Conservation (phyloP, 805 yeast genomes). For the Spathaspora arborariae region DNA sequence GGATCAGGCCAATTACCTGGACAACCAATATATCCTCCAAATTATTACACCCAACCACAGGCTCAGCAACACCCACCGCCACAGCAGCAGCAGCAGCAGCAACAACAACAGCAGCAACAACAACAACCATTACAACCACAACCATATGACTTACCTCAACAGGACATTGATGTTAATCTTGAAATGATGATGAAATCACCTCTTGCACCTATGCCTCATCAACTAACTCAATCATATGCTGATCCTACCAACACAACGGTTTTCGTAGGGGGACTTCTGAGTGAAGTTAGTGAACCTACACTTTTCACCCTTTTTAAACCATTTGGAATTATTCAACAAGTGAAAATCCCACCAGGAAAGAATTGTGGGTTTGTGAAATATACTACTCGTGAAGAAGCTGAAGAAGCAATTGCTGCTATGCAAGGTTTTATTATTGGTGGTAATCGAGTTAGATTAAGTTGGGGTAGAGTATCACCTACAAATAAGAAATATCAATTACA, state of each 20-base stretch:
- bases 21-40: neutral
- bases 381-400: slow-evolving; percentile 75
- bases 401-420: slow-evolving; percentile 79
- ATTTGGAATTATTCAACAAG: slow-evolving; percentile 66
- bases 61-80: too few relatives aligned
- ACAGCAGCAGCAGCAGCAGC: neutral
- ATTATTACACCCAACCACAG: slow-evolving; percentile 2
- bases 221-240: slow-evolving; percentile 25
- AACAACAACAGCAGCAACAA: neutral
- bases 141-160: neutral
- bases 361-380: slow-evolving; percentile 89
- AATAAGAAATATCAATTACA: slow-evolving; percentile 31
- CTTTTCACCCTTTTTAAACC: slow-evolving; percentile 62
- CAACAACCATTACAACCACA: neutral
- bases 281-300: slow-evolving; percentile 59
- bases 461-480: slow-evolving; percentile 58
- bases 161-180: neutral
- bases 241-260: slow-evolving; percentile 73
- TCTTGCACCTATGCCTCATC: slow-evolving; percentile 1
- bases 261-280: slow-evolving; percentile 73
- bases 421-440: slow-evolving; percentile 89
- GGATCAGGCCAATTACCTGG: slow-evolving; percentile 4
- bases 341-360: slow-evolving; percentile 75
- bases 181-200: slow-evolving; percentile 1
- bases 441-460: slow-evolving; percentile 74